Evolutionary conservation across 352 stramenopile species (phyloP).

Genomic region (Globisporangium carolinianum): DNA sequence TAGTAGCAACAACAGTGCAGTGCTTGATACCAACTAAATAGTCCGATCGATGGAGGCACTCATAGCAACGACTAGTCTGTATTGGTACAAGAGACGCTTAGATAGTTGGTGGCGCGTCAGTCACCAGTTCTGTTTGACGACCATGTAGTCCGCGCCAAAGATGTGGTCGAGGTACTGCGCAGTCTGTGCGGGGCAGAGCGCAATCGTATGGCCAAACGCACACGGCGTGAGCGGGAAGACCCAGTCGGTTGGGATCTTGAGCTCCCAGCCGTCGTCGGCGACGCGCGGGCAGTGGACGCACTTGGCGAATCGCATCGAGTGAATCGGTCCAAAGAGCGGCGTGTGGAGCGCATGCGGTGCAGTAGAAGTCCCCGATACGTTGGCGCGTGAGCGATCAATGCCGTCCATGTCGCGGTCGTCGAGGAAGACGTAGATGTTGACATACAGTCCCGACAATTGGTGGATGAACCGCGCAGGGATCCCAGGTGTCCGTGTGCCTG

Average conservation of each 20-base stretch:
- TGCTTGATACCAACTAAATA: too few species aligned
- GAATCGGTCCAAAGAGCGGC: constrained; percentile 10
- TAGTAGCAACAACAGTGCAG: too few species aligned
- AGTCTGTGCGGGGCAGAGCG: constrained; percentile 13
- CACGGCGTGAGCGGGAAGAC: constrained; percentile 22
- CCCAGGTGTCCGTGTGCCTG: constrained; percentile 9
- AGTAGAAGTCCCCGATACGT: too few species aligned
- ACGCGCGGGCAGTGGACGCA: constrained; percentile 13
- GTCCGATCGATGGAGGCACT: too few species aligned
- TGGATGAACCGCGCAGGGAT: constrained; percentile 22
- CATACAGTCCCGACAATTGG: constrained; percentile 16
- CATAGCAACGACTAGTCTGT: not conserved
- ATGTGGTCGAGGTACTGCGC: constrained; percentile 19
- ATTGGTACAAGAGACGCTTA: too few species aligned
- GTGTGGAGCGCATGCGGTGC: not conserved
- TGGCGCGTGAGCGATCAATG: not conserved
- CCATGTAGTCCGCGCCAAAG: constrained; percentile 15
- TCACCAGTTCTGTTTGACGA: constrained; percentile 8
- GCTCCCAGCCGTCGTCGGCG: constrained; percentile 4
- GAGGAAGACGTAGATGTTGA: constrained; percentile 25
- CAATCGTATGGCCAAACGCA: constrained; percentile 9
- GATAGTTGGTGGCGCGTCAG: too few species aligned
- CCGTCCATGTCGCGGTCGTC: constrained; percentile 6
- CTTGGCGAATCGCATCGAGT: constrained; percentile 14
- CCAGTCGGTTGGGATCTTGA: constrained; percentile 20